Percentiles rank a stretch among this genome's conserved stretches.
Conservation (phyloP, 2,329 filamentous ascomycete genomes). For the Nannizziopsis barbatae region DNA sequence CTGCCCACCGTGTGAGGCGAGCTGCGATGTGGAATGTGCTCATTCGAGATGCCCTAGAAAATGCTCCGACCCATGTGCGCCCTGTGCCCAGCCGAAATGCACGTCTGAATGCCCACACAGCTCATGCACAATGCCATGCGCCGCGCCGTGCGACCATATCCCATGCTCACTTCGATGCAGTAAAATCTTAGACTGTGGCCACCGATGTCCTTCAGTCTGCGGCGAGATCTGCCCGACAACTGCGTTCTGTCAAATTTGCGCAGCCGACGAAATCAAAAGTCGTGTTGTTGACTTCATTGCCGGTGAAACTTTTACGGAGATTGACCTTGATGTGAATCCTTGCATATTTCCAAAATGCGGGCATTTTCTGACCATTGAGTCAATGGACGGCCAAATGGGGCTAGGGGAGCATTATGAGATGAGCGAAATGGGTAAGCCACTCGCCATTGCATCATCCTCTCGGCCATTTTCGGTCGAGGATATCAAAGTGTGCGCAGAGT, state of each 20-base stretch:
- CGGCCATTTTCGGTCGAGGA: slow-evolving; percentile 42
- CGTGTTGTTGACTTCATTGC: slow-evolving; percentile 48
- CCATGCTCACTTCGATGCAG: slow-evolving; percentile 54
- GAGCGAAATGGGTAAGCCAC: slow-evolving; percentile 20
- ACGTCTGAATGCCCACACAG: slow-evolving; percentile 46
- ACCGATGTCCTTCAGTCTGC: slow-evolving; percentile 55
- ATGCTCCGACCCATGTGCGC: slow-evolving; percentile 51
- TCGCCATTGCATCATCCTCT: slow-evolving; percentile 18
- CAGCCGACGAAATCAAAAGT: slow-evolving; percentile 33
- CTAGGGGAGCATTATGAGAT: slow-evolving; percentile 33
- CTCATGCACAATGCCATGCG: slow-evolving; percentile 46
- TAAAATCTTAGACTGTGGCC: slow-evolving; percentile 45
- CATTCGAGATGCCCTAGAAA: slow-evolving; percentile 46
- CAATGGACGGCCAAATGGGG: slow-evolving; percentile 51
- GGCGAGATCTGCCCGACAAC: slow-evolving; percentile 49
- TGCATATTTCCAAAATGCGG: slow-evolving; percentile 53
- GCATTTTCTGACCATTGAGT: slow-evolving; percentile 50
- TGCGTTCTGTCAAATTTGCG: slow-evolving; percentile 48
- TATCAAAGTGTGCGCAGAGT: slow-evolving; percentile 47
- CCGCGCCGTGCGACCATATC: slow-evolving; percentile 55
- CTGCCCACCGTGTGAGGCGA: slow-evolving; percentile 12
- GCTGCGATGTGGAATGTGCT: slow-evolving; percentile 47
- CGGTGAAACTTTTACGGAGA: slow-evolving; percentile 44
- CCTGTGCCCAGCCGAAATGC: slow-evolving; percentile 47
- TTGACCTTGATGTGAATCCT: slow-evolving; percentile 49